A percentile compares a stretch with the other conserved stretches of the same genome.
phyloP scores from a whole-genome alignment of 148 eudicot genomes.

The Vaccinium vitisidaea region DNA sequence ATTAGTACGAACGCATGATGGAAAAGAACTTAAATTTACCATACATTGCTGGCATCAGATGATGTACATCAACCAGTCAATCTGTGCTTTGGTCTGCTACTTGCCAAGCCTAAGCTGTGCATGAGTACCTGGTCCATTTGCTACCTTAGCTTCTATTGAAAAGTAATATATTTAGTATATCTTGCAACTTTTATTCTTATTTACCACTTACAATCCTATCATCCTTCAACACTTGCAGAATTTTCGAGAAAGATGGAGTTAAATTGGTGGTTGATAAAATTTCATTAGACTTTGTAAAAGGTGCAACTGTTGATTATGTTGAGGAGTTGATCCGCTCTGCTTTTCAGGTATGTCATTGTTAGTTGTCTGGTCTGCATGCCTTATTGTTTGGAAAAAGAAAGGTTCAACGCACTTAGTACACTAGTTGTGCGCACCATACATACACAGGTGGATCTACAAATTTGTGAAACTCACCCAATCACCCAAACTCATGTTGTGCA shows the following conservation, averaged over 20 bases:
- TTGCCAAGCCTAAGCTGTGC: neutral
- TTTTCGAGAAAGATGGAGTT: slow-evolving; percentile 87
- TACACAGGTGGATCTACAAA: neutral
- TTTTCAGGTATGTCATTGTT: slow-evolving; percentile 61
- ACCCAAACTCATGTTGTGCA: neutral
- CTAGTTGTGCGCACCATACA: neutral
- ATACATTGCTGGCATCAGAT: neutral
- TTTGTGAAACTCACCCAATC: neutral
- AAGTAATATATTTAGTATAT: slow-evolving; percentile 1
- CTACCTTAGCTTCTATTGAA: neutral
- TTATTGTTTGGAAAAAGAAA: neutral
- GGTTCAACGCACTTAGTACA: neutral
- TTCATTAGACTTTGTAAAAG: slow-evolving; percentile 90
- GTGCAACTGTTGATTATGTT: slow-evolving; percentile 92
- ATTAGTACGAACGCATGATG: neutral
- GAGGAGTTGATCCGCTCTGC: slow-evolving; percentile 98
- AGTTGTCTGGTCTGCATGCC: slow-evolving; percentile 6
- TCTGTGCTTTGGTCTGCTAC: neutral
- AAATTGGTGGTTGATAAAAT: slow-evolving; percentile 84
- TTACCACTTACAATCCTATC: neutral
- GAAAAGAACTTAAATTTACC: neutral
- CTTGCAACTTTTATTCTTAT: neutral
- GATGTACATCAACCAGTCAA: neutral
- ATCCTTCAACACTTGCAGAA: slow-evolving; percentile 35
- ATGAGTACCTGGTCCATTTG: neutral